Percentiles rank a stretch among this genome's conserved stretches.
Evolutionary conservation across 2,329 filamentous ascomycete genomes (phyloP).

Genomic region (Colletotrichum chrysophilum): DNA sequence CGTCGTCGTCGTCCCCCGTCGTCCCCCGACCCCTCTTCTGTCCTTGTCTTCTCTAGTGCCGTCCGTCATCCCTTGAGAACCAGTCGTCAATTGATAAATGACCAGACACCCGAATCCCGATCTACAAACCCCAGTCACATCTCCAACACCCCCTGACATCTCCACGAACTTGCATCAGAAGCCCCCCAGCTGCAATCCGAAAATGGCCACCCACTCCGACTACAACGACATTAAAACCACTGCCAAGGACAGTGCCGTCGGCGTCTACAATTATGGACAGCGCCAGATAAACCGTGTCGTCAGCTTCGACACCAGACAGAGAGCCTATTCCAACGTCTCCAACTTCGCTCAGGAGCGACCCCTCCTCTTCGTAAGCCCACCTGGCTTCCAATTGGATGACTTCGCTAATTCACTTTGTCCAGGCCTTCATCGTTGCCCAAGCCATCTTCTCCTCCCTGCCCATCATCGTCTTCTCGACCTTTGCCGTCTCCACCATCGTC

Average conservation of each 20-base stretch:
- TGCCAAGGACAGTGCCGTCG: slow-evolving; percentile 38
- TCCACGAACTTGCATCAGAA: background rate
- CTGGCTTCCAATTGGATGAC: background rate
- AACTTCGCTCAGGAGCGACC: slow-evolving; percentile 69
- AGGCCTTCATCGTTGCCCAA: slow-evolving; percentile 74
- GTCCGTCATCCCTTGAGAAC: background rate
- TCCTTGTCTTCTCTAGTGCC: background rate
- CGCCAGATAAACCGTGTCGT: slow-evolving; percentile 56
- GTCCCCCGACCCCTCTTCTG: background rate
- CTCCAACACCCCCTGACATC: background rate
- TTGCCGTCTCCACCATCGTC: slow-evolving; percentile 66
- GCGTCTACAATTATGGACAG: slow-evolving; percentile 44
- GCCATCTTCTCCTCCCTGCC: slow-evolving; percentile 70
- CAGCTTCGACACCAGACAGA: slow-evolving; percentile 64
- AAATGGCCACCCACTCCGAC: slow-evolving; percentile 11
- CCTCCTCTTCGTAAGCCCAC: slow-evolving; percentile 66
- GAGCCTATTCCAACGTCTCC: slow-evolving; percentile 56
- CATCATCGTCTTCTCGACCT: slow-evolving; percentile 70
- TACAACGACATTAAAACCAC: slow-evolving; percentile 26
- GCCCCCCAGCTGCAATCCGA: background rate
- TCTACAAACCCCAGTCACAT: background rate
- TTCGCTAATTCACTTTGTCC: background rate
- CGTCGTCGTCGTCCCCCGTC: background rate
- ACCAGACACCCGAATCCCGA: background rate
- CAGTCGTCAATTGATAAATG: background rate